Conservation (phyloP, 1,284 basidiomycete genomes). For the Schizophyllum amplum region DNA sequence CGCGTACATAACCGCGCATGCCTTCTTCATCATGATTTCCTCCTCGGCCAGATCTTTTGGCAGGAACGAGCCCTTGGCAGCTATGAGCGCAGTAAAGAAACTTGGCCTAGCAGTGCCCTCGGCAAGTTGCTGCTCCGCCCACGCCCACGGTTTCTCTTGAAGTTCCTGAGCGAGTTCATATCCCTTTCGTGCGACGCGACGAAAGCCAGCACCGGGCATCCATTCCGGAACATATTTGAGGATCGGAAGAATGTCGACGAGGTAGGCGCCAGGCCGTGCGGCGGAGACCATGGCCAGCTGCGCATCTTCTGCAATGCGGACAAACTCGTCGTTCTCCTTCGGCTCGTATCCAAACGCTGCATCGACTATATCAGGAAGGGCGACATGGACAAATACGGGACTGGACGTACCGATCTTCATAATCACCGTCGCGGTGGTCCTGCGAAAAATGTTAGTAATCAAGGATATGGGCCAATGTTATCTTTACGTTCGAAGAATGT, state of each 20-base stretch:
- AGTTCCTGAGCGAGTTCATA: constrained; percentile 14
- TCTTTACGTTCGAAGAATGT: background rate
- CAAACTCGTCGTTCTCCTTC: constrained; percentile 11
- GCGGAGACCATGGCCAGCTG: constrained; percentile 11
- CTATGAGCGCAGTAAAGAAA: constrained; percentile 14
- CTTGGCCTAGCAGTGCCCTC: constrained; percentile 10
- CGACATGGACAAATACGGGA: background rate
- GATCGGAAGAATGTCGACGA: constrained; percentile 10
- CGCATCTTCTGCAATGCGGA: constrained; percentile 10
- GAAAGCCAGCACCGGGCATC: constrained; percentile 24
- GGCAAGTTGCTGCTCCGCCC: constrained; percentile 11
- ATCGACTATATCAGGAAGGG: background rate
- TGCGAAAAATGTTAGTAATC: background rate
- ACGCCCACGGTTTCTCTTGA: constrained; percentile 16
- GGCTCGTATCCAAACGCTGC: constrained; percentile 10
- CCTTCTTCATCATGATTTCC: background rate
- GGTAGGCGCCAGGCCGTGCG: constrained; percentile 13
- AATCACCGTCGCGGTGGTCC: constrained; percentile 1
- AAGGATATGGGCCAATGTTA: background rate
- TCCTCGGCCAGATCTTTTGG: background rate
- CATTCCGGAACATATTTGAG: constrained; percentile 19
- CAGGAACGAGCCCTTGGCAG: constrained; percentile 6
- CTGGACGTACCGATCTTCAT: constrained; percentile 16
- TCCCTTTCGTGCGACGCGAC: constrained; percentile 9
- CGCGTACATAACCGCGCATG: constrained; percentile 5